Percentiles rank a stretch among this genome's conserved stretches.
phyloP scores from a whole-genome alignment of 371 early-diverging fungal species.

The Mortierella sp. region DNA sequence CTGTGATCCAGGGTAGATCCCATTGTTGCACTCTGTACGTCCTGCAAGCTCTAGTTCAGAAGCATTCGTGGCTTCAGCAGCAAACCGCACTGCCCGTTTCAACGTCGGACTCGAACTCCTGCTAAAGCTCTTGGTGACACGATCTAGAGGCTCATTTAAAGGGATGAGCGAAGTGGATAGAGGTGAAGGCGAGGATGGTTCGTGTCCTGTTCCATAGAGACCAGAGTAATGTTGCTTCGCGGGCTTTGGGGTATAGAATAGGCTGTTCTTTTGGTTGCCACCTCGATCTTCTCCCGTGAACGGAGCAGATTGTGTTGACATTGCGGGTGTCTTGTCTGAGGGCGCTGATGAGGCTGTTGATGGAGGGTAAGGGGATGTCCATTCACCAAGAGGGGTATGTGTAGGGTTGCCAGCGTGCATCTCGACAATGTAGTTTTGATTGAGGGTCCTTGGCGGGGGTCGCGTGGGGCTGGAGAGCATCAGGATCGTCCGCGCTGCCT shows the following conservation, averaged over 20 bases:
- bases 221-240: slow-evolving; percentile 20
- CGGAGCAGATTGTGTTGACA: not conserved
- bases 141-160: slow-evolving; percentile 19
- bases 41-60: slow-evolving; percentile 13
- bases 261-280: slow-evolving; percentile 4
- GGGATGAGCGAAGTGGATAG: slow-evolving; percentile 41
- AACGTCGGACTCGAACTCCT: slow-evolving; percentile 49
- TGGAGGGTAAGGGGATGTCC: slow-evolving; percentile 38
- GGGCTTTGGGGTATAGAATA: slow-evolving; percentile 4
- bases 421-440: slow-evolving; percentile 26
- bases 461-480: slow-evolving; percentile 49
- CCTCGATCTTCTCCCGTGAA: slow-evolving; percentile 16
- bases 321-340: slow-evolving; percentile 12
- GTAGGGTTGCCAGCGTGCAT: slow-evolving; percentile 38
- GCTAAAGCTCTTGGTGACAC: slow-evolving; percentile 20
- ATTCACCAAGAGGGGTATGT: slow-evolving; percentile 28
- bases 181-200: slow-evolving; percentile 45
- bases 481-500: slow-evolving; percentile 37
- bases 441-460: slow-evolving; percentile 34
- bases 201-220: slow-evolving; percentile 33
- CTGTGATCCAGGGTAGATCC: slow-evolving; percentile 30
- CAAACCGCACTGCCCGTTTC: slow-evolving; percentile 41
- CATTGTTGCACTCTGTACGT: slow-evolving; percentile 19
- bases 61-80: slow-evolving; percentile 30
- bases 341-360: slow-evolving; percentile 22